A percentile compares a stretch with the other conserved stretches of the same genome.
These are phyloP conservation scores for Triangularia setosa DNA, from an alignment of 2,329 filamentous ascomycete species.

Conservation along the genomic window DNA sequence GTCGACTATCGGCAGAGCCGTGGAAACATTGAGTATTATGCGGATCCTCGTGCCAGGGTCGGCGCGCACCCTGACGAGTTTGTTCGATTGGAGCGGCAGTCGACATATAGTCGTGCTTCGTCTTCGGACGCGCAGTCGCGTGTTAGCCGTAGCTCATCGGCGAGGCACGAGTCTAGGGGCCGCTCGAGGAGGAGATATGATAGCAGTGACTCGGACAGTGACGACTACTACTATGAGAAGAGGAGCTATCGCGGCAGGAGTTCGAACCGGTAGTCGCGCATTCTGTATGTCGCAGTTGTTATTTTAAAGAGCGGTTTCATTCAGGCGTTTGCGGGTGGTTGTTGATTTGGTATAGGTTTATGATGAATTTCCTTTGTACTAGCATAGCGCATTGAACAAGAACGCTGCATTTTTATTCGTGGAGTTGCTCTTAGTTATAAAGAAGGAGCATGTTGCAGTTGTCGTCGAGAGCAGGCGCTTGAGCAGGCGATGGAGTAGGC, in stretches of 20 bases:
- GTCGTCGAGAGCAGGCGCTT: neutral
- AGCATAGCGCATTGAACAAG: neutral
- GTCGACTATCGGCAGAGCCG: slow-evolving; percentile 5
- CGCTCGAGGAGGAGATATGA: slow-evolving; percentile 13
- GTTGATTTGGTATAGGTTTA: neutral
- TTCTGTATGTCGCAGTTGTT: neutral
- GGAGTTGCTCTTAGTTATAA: neutral
- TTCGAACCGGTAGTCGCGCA: slow-evolving; percentile 1
- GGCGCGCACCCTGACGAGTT: slow-evolving; percentile 19
- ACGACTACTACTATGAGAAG: slow-evolving; percentile 20
- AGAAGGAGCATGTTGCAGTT: neutral
- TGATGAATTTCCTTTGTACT: slow-evolving; percentile 6
- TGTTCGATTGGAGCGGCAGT: slow-evolving; percentile 8
- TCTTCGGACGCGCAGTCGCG: slow-evolving; percentile 13
- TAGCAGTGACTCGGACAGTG: slow-evolving; percentile 12
- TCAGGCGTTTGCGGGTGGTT: neutral
- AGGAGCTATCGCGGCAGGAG: slow-evolving; percentile 14
- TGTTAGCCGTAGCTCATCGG: slow-evolving; percentile 12
- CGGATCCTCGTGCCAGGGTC: slow-evolving; percentile 4
- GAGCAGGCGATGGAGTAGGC: neutral
- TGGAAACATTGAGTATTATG: slow-evolving; percentile 17
- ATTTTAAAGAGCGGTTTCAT: neutral
- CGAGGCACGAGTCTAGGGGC: slow-evolving; percentile 10
- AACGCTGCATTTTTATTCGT: neutral
- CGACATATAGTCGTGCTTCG: slow-evolving; percentile 12